Conservation (phyloP, 169 alveolate genomes). For the Theileria orientalis region DNA sequence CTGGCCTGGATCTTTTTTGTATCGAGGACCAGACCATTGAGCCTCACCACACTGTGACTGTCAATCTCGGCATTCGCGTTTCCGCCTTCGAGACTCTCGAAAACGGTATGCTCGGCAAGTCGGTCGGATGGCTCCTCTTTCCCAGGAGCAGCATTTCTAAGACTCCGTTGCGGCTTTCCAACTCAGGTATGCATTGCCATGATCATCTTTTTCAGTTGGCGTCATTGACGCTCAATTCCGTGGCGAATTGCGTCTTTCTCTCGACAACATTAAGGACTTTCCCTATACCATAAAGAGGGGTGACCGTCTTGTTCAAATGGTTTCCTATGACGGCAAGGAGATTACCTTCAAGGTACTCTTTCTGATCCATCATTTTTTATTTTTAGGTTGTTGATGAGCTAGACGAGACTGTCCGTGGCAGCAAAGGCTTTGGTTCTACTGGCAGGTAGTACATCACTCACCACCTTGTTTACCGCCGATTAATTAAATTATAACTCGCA, state of each 20-base stretch:
- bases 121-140: constrained; percentile 77
- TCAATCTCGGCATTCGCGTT: constrained; percentile 84
- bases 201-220: constrained; percentile 69
- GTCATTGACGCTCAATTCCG: constrained; percentile 89
- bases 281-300: constrained; percentile 84
- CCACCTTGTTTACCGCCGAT: too few relatives aligned
- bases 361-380: not conserved
- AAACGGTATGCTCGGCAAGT: constrained; percentile 17
- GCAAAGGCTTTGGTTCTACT: constrained; percentile 88
- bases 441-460: constrained; percentile 52
- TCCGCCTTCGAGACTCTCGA: constrained; percentile 73
- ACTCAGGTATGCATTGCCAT: constrained; percentile 69
- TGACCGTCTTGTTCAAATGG: constrained; percentile 84
- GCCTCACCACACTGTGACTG: constrained; percentile 80
- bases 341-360: constrained; percentile 71
- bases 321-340: constrained; percentile 84
- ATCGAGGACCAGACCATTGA: constrained; percentile 79
- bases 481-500: too few relatives aligned
- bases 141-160: constrained; percentile 87
- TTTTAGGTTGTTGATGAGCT: constrained; percentile 78
- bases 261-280: constrained; percentile 84
- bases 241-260: constrained; percentile 86
- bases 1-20: constrained; percentile 87
- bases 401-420: constrained; percentile 86
- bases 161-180: constrained; percentile 87